Percentiles rank a stretch among this genome's conserved stretches.
These are phyloP conservation scores for Nicotiana tabacum DNA, from an alignment of 257 asterid genomes.

Conservation along the genomic window DNA sequence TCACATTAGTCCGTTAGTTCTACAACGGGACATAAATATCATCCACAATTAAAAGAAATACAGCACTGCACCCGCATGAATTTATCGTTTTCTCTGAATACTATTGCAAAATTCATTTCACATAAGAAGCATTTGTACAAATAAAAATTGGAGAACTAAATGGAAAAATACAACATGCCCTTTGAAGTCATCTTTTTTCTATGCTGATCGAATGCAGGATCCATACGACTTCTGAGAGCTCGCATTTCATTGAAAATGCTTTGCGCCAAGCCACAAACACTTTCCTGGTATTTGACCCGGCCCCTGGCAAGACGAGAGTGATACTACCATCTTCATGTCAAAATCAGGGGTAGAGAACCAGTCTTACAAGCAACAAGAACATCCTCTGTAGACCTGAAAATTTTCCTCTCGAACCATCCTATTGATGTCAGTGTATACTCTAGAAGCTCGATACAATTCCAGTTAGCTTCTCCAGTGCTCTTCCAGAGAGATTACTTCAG, in stretches of 20 bases:
- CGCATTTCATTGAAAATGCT: constrained; percentile 1
- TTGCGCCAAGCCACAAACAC: background rate
- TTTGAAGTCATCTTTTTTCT: background rate
- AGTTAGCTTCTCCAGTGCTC: background rate
- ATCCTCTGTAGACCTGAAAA: background rate
- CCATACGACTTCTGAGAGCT: background rate
- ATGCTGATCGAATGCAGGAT: background rate
- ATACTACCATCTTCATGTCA: background rate
- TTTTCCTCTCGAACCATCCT: background rate
- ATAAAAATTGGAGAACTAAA: background rate
- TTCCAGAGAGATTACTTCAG: constrained; percentile 17
- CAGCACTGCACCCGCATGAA: background rate
- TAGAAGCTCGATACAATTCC: background rate
- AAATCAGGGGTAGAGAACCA: background rate
- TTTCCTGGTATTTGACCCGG: background rate
- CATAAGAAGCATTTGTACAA: constrained; percentile 1
- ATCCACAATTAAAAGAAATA: background rate
- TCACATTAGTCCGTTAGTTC: background rate
- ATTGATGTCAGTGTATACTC: background rate
- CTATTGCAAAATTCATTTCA: constrained; percentile 4
- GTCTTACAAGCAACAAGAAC: background rate
- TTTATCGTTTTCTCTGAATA: background rate
- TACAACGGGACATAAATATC: background rate
- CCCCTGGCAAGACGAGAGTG: background rate
- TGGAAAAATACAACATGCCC: constrained; percentile 4